phyloP scores from a whole-genome alignment of 1,284 basidiomycete species.

The Boletus sp. region DNA sequence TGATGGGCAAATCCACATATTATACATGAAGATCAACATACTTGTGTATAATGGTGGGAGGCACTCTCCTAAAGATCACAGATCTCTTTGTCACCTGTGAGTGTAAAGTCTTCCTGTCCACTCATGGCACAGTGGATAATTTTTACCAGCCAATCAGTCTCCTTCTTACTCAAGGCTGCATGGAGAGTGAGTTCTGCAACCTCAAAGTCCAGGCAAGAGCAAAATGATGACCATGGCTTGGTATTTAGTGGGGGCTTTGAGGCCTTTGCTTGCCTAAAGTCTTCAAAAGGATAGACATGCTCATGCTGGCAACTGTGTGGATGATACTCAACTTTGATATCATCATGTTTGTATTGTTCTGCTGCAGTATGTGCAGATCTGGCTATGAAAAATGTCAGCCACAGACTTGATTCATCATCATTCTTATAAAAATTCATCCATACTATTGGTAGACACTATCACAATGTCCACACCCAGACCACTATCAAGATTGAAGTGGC shows the following conservation, averaged over 20 bases:
- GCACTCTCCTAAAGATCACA: background rate
- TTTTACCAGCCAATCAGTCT: slow-evolving; percentile 4
- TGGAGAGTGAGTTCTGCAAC: slow-evolving; percentile 13
- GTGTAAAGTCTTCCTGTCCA: slow-evolving; percentile 3
- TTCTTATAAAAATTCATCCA: too few species aligned
- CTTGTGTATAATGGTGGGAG: too few species aligned
- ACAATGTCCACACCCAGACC: too few species aligned
- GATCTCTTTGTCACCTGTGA: slow-evolving; percentile 13
- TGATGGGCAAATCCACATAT: too few species aligned
- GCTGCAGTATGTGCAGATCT: too few species aligned
- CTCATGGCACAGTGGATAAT: background rate
- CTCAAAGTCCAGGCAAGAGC: slow-evolving; percentile 15
- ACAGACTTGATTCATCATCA: too few species aligned
- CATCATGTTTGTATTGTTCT: background rate
- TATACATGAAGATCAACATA: too few species aligned
- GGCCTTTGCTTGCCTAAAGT: slow-evolving; percentile 1
- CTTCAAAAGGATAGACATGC: background rate
- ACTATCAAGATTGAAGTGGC: too few species aligned
- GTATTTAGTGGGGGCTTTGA: background rate
- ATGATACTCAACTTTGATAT: slow-evolving; percentile 17
- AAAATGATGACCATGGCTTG: slow-evolving; percentile 16
- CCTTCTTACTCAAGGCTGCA: slow-evolving; percentile 7
- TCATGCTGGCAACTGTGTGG: background rate
- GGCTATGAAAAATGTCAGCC: too few species aligned
- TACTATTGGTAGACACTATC: too few species aligned